A percentile compares a stretch with the other conserved stretches of the same genome.
phyloP scores from a whole-genome alignment of 306 rosid species.

The Sesbania bispinosa region DNA sequence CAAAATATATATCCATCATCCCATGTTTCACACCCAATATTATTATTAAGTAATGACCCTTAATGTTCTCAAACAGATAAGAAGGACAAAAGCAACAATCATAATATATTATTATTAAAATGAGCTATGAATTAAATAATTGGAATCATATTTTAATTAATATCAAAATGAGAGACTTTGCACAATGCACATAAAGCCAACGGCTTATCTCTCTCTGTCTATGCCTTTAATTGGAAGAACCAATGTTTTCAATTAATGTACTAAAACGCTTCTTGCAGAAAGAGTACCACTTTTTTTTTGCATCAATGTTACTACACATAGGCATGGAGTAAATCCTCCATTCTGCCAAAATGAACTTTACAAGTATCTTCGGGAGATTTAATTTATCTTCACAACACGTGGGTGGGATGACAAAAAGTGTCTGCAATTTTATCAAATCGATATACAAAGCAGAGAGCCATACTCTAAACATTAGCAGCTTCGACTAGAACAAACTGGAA shows the following conservation, averaged over 20 bases:
- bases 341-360: neutral
- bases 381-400: conserved; percentile 14
- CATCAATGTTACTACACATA: neutral
- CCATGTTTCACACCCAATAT: neutral
- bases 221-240: neutral
- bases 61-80: conserved; percentile 19
- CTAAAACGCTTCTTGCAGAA: neutral
- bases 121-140: conserved; percentile 19
- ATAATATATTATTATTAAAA: conserved; percentile 1
- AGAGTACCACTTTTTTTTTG: neutral
- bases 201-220: neutral
- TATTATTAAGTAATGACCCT: conserved; percentile 25
- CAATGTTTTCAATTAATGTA: conserved; percentile 14
- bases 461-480: neutral
- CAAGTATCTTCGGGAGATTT: neutral
- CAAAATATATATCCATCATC: neutral
- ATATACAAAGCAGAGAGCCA: conserved; percentile 18
- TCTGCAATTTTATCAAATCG: conserved; percentile 20
- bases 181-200: conserved; percentile 36
- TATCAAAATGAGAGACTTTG: conserved; percentile 20
- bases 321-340: conserved; percentile 16
- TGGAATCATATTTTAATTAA: conserved; percentile 18
- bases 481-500: conserved; percentile 13
- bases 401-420: conserved; percentile 22
- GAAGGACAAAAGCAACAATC: conserved; percentile 17